Evolutionary conservation across 2,329 filamentous ascomycete genomes (phyloP).

Genomic region (Emericellopsis cladophorae): DNA sequence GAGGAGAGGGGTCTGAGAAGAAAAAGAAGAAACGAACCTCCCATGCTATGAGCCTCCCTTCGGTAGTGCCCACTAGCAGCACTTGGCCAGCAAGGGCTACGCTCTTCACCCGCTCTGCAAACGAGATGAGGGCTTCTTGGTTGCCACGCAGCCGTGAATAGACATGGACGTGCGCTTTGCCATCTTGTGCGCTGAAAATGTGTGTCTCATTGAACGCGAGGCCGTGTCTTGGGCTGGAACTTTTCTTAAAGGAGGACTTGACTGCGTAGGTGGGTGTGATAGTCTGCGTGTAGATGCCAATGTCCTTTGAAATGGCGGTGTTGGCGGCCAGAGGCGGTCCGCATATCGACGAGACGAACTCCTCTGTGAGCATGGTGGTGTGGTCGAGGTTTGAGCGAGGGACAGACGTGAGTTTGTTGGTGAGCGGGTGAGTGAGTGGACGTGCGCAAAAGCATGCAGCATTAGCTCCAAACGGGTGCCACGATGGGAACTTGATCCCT

Average conservation of each 20-base stretch:
- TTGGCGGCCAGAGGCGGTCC: slow-evolving; percentile 47
- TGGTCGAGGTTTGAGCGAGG: too few species aligned
- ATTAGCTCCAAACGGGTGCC: too few species aligned
- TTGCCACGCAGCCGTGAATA: slow-evolving; percentile 75
- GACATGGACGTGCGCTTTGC: slow-evolving; percentile 86
- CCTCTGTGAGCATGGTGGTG: slow-evolving; percentile 41
- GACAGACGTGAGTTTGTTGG: too few species aligned
- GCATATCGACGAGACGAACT: slow-evolving; percentile 45
- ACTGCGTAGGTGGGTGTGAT: slow-evolving; percentile 67
- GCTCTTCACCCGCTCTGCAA: slow-evolving; percentile 75
- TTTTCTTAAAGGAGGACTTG: slow-evolving; percentile 80
- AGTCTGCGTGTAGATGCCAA: slow-evolving; percentile 77
- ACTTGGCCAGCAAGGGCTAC: slow-evolving; percentile 61
- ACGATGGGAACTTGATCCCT: too few species aligned
- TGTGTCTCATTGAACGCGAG: slow-evolving; percentile 72
- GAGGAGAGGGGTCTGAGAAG: slow-evolving; percentile 6
- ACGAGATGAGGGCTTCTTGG: slow-evolving; percentile 79
- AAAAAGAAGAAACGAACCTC: slow-evolving; percentile 48
- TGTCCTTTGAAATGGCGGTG: slow-evolving; percentile 59
- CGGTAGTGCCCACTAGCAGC: slow-evolving; percentile 68
- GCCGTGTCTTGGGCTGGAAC: slow-evolving; percentile 64
- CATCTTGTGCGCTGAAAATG: slow-evolving; percentile 81
- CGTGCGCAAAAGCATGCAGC: too few species aligned
- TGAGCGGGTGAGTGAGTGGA: too few species aligned
- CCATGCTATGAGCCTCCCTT: slow-evolving; percentile 82